Percentiles rank a stretch among this genome's conserved stretches.
phyloP scores from a whole-genome alignment of 2,329 filamentous ascomycete species.

The Aspergillus piperis region DNA sequence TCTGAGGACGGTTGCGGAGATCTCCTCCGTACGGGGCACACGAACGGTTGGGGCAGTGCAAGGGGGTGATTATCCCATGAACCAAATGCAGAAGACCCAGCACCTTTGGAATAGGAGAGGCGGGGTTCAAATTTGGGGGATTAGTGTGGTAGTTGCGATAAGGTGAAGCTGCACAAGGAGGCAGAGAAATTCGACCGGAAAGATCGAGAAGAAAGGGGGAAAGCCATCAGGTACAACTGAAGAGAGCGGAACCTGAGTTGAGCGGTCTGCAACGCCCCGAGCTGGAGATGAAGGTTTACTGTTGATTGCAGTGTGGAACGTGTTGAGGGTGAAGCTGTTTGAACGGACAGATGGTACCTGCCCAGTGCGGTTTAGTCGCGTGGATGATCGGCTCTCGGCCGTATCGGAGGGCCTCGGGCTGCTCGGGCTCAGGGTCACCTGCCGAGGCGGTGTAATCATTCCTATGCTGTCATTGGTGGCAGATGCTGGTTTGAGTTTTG shows the following conservation, averaged over 20 bases:
- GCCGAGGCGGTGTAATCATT: neutral
- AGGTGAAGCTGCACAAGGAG: neutral
- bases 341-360: neutral
- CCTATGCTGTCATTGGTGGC: neutral
- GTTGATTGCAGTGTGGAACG: constrained; percentile 2
- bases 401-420: neutral
- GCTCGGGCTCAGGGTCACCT: neutral
- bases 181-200: neutral
- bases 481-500: neutral
- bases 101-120: neutral
- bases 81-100: neutral
- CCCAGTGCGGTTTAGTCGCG: neutral
- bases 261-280: neutral
- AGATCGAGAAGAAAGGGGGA: neutral
- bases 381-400: neutral
- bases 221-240: neutral
- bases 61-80: neutral
- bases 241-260: neutral
- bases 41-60: neutral
- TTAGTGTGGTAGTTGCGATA: neutral
- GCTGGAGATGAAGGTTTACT: constrained; percentile 3
- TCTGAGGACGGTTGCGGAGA: constrained; percentile 9
- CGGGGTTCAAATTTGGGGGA: neutral
- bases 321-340: neutral
- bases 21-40: constrained; percentile 4